Base-by-base conservation (phyloP, 768 basidiomycete species). In the Amanita thiersii region DNA sequence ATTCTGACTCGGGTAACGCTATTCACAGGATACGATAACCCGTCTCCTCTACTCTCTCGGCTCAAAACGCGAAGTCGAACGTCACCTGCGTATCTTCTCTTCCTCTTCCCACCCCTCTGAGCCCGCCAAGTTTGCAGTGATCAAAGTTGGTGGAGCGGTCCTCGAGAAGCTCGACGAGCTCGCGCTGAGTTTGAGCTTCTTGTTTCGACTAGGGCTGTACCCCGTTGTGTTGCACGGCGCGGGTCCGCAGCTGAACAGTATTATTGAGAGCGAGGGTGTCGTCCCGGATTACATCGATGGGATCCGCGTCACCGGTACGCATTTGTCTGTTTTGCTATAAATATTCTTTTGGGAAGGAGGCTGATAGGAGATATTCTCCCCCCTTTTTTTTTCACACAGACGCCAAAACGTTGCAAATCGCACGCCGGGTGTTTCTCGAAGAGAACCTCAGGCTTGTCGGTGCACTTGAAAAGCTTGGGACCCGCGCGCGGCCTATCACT, bases 81-180 rank as follows among this genome's bases (percentile, higher is more conserved):
- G 96, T 47, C 93, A 99, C 68, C 81, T 99, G 21, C 86, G 94
- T 37, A 99, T 99, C 56, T 99, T 99, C 59, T 90, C 91, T 7
- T 84, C 88, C n/a, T 83, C 90, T 15, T 87, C 89, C 5, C 82
- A 92, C 54, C 79, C 85, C 2, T 81, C 87, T 11, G 80, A 89
- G 46, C 87, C 89, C 29, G 92, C 92, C 47, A 94, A 90, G 61
- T 96, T 96, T 54, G 92, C 91, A 28, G 96, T 99, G 46, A 83
- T 99, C 72, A 99, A 99, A 66, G 81, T 99, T 52, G 96, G 96
- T 46, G 96, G 96, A 35, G 94, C 89, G 5, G 93, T 98, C 31
- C 73, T 99, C 4, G 86, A 83, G 53, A 78, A 98, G 46, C 67
- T 97, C 39, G 86, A 97, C 48, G 93, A 97, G 50, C 80, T 99